phyloP scores from a whole-genome alignment of 305 asterid species.

The Caryopteris hybrid region DNA sequence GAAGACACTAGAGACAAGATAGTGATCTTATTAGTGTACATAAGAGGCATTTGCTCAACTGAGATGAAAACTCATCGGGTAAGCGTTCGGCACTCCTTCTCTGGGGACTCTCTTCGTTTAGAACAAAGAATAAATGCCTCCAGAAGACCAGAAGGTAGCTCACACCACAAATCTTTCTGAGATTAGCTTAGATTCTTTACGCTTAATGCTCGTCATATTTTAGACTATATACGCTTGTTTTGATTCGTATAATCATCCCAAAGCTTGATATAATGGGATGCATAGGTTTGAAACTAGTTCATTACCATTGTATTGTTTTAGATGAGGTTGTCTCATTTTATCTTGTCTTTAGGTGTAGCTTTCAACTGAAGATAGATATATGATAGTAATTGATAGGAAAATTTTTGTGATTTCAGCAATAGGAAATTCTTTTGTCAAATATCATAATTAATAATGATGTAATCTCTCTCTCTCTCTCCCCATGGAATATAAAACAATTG shows the following conservation, averaged over 20 bases:
- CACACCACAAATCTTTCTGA: constrained; percentile 37
- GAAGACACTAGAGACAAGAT: constrained; percentile 82
- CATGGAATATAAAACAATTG: no score
- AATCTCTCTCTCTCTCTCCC: no score
- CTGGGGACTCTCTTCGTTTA: constrained; percentile 29
- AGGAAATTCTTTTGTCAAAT: constrained; percentile 2
- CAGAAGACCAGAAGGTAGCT: constrained; percentile 31
- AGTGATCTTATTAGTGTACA: constrained; percentile 48
- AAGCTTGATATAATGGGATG: no score
- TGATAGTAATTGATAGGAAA: constrained; percentile 16
- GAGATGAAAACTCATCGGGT: constrained; percentile 51
- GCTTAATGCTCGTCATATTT: no score
- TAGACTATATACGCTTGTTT: no score
- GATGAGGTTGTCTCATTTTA: no score
- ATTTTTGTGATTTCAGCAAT: neutral
- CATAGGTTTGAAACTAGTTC: neutral
- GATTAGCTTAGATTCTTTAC: neutral
- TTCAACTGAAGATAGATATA: constrained; percentile 2
- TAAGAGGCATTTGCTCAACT: constrained; percentile 57
- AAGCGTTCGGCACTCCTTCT: constrained; percentile 44
- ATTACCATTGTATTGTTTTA: neutral
- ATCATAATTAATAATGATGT: no score
- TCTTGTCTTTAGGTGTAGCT: neutral
- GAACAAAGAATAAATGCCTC: constrained; percentile 34
- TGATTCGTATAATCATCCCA: neutral